Evolutionary conservation across 1,139 yeast genomes (phyloP), one percentile per base, ranked within the genome.

Genomic region (Saccharomyces hybrid): DNA sequence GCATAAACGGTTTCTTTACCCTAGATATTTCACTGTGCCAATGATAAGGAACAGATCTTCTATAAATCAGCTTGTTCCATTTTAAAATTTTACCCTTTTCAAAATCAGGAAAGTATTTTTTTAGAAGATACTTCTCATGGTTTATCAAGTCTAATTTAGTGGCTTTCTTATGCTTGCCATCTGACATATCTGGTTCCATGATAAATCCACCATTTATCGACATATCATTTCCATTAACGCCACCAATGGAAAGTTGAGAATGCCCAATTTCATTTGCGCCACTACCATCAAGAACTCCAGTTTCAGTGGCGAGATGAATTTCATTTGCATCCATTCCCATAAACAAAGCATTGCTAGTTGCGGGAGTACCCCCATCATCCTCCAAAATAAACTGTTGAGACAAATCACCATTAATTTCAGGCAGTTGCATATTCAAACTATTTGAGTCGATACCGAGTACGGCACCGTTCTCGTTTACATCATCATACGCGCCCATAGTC

Each of bases 61-160:
- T 60, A 47, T 69, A 69, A 4, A 69, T 60, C n/a, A 67, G 54
- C 49, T 60, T 65, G 46, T 68, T 68, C 67, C 71, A 61, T 52
- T 64, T 68, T 19, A 69, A 52, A 6, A 62, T 57, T 52, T 65
- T 64, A 13, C 70, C 71, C 51, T 60, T 65, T 27, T 61, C 63
- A 44, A 67, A 65, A 47, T 62, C 62, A 2, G 73, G 72, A 51
- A 68, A 70, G 54, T 69, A 68, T 23, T 65, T 63, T 42, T 58
- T 61, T 31, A 68, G 51, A 16, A 67, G 50, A 38, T 38, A 38
- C 26, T 38, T 38, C 16, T 38, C 44, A 6, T 38, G 44, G 16
- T 34, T 26, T 25, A 38, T 28, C 29, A 61, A 53, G 46, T 62
- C 60, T 48, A 67, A 67, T 50, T 69, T 62, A 6, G 58, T 59